A percentile compares a stretch with the other conserved stretches of the same genome.
Evolutionary conservation across 257 asterid species (phyloP).

Genomic region (Jacaranda mimosifolia): DNA sequence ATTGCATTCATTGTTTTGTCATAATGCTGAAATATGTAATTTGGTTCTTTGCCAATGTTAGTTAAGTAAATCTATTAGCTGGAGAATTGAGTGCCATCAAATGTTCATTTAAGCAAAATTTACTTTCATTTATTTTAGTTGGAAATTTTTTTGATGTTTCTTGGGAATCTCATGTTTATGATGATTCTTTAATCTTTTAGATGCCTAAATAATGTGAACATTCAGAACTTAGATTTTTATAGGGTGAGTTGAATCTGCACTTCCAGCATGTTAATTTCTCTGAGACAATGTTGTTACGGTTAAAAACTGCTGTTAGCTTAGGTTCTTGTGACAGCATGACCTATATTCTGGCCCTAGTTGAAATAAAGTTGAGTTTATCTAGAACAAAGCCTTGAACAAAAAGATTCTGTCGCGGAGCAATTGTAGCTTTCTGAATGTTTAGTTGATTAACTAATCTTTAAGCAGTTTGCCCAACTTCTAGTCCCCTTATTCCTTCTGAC

Average conservation of each 20-base stretch:
- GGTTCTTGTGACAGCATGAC: slow-evolving; percentile 16
- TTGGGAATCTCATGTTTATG: slow-evolving; percentile 7
- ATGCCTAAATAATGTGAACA: slow-evolving; percentile 8
- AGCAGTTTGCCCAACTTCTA: slow-evolving; percentile 11
- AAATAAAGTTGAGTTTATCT: background rate
- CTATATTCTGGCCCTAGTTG: background rate
- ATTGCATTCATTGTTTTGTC: background rate
- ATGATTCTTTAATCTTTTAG: slow-evolving; percentile 8
- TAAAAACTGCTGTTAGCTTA: slow-evolving; percentile 13
- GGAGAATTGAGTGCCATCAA: slow-evolving; percentile 4
- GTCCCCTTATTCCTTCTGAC: slow-evolving; percentile 25
- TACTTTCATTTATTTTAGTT: slow-evolving; percentile 13
- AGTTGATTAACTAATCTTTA: slow-evolving; percentile 12
- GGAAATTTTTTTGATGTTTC: background rate
- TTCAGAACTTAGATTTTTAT: background rate
- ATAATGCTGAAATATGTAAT: background rate
- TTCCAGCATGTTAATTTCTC: background rate
- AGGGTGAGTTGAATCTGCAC: background rate
- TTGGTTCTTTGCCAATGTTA: background rate
- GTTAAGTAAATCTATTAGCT: slow-evolving; percentile 1
- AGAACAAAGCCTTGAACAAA: background rate
- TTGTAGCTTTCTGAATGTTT: background rate
- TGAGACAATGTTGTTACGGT: background rate
- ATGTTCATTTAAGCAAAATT: background rate
- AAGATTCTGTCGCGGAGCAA: background rate